Evolutionary conservation across 2,329 filamentous ascomycete species (phyloP).

Genomic region (Fusarium fracticaudum): DNA sequence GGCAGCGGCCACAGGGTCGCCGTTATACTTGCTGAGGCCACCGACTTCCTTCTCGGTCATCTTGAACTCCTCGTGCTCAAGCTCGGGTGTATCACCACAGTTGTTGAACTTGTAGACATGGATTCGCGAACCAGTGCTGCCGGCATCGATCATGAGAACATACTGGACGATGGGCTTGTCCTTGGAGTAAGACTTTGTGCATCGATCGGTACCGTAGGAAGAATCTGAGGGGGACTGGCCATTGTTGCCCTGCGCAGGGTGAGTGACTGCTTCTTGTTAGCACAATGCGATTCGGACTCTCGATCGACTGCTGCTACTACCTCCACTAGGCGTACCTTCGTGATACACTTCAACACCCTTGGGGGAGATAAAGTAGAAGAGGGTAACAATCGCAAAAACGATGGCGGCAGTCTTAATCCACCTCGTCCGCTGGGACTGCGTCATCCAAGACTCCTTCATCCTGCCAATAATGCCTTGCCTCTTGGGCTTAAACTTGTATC

Average conservation of each 20-base stretch:
- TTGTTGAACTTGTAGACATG: constrained; percentile 99
- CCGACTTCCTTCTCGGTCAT: constrained; percentile 89
- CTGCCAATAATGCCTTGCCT: constrained; percentile 61
- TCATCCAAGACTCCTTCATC: constrained; percentile 67
- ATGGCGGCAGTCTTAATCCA: constrained; percentile 73
- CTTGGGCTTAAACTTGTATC: constrained; percentile 62
- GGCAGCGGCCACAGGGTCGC: constrained; percentile 87
- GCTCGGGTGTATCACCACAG: constrained; percentile 92
- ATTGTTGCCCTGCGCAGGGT: constrained; percentile 37
- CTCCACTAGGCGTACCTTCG: constrained; percentile 49
- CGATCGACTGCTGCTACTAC: constrained; percentile 15
- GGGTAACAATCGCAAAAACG: constrained; percentile 65
- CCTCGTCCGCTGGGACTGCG: constrained; percentile 71
- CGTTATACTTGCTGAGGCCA: constrained; percentile 86
- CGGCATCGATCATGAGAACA: constrained; percentile 98
- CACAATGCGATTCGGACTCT: background rate
- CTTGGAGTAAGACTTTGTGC: constrained; percentile 83
- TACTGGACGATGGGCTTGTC: constrained; percentile 97
- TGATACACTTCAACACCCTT: constrained; percentile 64
- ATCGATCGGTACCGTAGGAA: constrained; percentile 75
- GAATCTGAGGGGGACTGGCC: constrained; percentile 68
- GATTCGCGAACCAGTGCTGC: constrained; percentile 96
- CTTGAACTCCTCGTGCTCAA: constrained; percentile 92
- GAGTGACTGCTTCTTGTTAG: constrained; percentile 39
- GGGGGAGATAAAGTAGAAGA: constrained; percentile 73